A percentile compares a stretch with the other conserved stretches of the same genome.
Conservation (phyloP, 2,329 filamentous ascomycete species). For the Falciphora oryzae region DNA sequence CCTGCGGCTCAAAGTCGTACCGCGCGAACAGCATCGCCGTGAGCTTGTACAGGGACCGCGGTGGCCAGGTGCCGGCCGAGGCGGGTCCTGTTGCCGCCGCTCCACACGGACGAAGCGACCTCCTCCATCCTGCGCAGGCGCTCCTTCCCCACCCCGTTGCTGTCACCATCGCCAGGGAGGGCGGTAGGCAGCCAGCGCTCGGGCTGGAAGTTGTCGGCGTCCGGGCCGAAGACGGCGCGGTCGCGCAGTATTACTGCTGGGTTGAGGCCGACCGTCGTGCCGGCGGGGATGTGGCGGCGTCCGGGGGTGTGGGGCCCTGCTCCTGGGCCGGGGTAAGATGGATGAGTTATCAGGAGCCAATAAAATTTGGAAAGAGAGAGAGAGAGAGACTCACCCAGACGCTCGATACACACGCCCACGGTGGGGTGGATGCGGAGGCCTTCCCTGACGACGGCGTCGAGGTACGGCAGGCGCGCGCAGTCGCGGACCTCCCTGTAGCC, state of each 20-base stretch:
- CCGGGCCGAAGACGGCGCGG: constrained; percentile 48
- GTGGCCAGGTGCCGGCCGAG: constrained; percentile 40
- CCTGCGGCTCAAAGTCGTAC: too few relatives aligned
- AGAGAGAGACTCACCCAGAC: too few relatives aligned
- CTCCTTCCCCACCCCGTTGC: neutral
- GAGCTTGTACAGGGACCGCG: constrained; percentile 33
- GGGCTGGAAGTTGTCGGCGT: constrained; percentile 49
- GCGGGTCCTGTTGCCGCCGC: constrained; percentile 47
- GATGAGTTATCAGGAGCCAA: too few relatives aligned
- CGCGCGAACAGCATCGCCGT: too few relatives aligned
- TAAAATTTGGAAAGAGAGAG: too few relatives aligned
- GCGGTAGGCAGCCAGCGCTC: constrained; percentile 48
- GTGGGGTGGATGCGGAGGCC: too few relatives aligned
- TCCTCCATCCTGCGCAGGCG: constrained; percentile 36
- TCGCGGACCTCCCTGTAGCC: too few relatives aligned
- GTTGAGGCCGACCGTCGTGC: constrained; percentile 53
- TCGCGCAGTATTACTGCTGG: constrained; percentile 55
- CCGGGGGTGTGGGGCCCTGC: too few relatives aligned
- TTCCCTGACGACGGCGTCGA: too few relatives aligned
- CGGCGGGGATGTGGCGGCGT: constrained; percentile 38
- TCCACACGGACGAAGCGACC: constrained; percentile 32
- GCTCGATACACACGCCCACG: too few relatives aligned
- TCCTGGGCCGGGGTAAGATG: too few relatives aligned
- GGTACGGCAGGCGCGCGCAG: too few relatives aligned
- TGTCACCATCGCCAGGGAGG: constrained; percentile 16